phyloP scores from a whole-genome alignment of 345 rosid genomes.

The Euphorbia peplus region DNA sequence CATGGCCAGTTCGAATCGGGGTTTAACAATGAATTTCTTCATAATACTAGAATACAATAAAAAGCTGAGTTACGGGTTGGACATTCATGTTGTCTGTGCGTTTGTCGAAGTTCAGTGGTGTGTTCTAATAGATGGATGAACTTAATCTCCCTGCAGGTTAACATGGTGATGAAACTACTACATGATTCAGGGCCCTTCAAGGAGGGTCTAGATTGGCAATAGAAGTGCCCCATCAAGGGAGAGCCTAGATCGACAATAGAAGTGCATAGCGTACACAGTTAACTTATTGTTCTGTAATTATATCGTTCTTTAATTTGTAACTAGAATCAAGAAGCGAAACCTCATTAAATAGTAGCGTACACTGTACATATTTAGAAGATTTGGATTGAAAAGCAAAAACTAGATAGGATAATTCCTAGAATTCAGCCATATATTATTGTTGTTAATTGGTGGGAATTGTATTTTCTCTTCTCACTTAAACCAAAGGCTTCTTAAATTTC shows the following conservation, averaged over 20 bases:
- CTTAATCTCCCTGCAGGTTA: conserved; percentile 44
- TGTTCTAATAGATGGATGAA: neutral
- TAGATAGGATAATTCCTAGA: neutral
- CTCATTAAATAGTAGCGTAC: neutral
- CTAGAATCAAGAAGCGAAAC: no score
- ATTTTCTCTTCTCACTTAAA: no score
- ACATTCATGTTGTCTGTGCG: neutral
- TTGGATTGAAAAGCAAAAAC: neutral
- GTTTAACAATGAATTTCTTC: no score
- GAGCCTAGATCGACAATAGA: conserved; percentile 31
- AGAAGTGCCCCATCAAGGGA: conserved; percentile 48
- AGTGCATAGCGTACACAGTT: conserved; percentile 2
- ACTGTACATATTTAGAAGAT: conserved; percentile 3
- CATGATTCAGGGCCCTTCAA: conserved; percentile 81
- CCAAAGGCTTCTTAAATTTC: no score
- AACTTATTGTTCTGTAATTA: neutral
- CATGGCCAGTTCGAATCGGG: no score
- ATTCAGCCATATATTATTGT: neutral
- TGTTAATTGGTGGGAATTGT: neutral
- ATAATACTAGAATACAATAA: no score
- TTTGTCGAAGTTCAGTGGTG: neutral
- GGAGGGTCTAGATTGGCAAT: conserved; percentile 39
- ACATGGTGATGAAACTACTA: conserved; percentile 61
- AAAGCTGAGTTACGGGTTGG: no score
- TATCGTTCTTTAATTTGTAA: neutral